Conservation (phyloP, 164 flowering plant genomes). For the Warburgia ugandensis region DNA sequence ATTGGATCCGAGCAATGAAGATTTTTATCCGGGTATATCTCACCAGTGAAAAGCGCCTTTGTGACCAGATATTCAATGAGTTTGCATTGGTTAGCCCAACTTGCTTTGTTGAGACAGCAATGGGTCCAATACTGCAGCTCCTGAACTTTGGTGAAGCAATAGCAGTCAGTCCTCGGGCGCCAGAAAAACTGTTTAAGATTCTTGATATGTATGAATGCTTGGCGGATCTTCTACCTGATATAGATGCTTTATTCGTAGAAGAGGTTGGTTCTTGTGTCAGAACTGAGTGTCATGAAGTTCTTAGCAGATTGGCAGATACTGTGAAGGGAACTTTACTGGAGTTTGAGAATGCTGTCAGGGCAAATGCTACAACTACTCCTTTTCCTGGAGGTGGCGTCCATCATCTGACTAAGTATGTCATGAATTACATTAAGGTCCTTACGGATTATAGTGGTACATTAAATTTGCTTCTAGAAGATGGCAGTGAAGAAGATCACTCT, state of each 20-base stretch:
- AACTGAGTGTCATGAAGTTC: conserved; percentile 44
- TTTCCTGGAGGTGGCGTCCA: conserved; percentile 77
- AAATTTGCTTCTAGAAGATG: conserved; percentile 41
- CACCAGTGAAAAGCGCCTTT: conserved; percentile 59
- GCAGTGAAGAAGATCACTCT: conserved; percentile 14
- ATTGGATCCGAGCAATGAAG: conserved; percentile 70
- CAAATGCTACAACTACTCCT: conserved; percentile 42
- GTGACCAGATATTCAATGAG: conserved; percentile 59
- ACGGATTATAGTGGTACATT: conserved; percentile 50
- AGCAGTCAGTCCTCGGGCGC: conserved; percentile 53
- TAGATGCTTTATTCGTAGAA: conserved; percentile 42
- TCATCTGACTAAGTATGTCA: conserved; percentile 68
- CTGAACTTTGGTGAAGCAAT: conserved; percentile 71
- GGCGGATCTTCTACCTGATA: conserved; percentile 55
- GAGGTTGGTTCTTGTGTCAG: conserved; percentile 39
- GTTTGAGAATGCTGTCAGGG: conserved; percentile 56
- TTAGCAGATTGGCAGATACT: conserved; percentile 52
- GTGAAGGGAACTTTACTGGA: conserved; percentile 49
- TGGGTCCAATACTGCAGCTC: conserved; percentile 52
- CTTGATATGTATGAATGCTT: conserved; percentile 78
- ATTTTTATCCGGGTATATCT: conserved; percentile 60
- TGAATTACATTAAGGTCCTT: conserved; percentile 69
- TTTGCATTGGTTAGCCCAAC: conserved; percentile 19
- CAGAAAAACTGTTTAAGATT: conserved; percentile 62
- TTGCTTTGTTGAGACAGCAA: conserved; percentile 64